Base-by-base conservation (phyloP, 345 rosid genomes). In the Syzygium jambos region DNA sequence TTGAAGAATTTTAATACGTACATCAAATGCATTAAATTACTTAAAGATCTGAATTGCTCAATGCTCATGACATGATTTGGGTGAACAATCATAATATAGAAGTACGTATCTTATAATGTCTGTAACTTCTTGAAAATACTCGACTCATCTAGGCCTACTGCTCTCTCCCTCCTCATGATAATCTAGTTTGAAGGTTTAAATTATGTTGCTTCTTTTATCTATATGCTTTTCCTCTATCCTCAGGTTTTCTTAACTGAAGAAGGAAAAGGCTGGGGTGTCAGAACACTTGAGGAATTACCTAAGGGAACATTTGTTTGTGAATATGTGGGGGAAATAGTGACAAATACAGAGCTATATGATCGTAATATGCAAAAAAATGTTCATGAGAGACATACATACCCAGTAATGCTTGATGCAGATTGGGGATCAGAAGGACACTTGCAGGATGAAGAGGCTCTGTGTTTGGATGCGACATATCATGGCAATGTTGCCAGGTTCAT, bases 401-500 rank as follows among this genome's bases (percentile, higher is more conserved):
- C 96, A 1, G 92, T 96, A 56, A 86, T 93, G 78, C 93, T 97
- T 84, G 99, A 97, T 92, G 98, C 99, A 25, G 93, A 93, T 86
- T 97, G 99, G 98, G 98, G 93, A 38, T 90, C 97, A 84, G 92
- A 91, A 86, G 89, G 89, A 88, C 85, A 85, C 78, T 88, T 91
- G 49, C 92, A 90, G 85, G 97, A 92, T 90, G 92, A 92, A 88
- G 93, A 96, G 89, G 95, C 96, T n/a, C 95, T 97, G 52, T 95
- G 97, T 91, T 90, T 97, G 90, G 99, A 97, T 29, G 98, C 96
- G 25, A 91, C 94, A 4, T 89, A 77, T 51, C 92, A 93, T 91
- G 99, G 99, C 88, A 97, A 97, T 89, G 94, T 94, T 88, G 96
- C 98, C 30, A 93, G 99, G 92, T 97, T 96, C 87, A 93, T 97